A percentile compares a stretch with the other conserved stretches of the same genome.
Conservation (phyloP, 163 green algal species). For the Trebouxia gelatinosa region DNA sequence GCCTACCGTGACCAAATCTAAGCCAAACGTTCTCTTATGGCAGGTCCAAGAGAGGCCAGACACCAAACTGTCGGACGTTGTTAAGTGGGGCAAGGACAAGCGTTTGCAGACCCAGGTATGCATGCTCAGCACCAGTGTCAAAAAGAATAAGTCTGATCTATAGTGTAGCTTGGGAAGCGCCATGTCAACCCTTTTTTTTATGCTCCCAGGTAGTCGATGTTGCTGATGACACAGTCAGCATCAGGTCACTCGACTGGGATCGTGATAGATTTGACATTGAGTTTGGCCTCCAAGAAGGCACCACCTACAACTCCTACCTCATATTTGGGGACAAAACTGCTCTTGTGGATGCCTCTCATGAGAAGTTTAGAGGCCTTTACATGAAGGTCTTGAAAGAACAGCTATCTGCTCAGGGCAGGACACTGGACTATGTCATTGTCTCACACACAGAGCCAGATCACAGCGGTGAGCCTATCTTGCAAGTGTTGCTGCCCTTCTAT, state of each 20-base stretch:
- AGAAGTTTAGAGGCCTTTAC: slow-evolving; percentile 95
- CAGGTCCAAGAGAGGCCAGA: slow-evolving; percentile 19
- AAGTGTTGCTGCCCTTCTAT: slow-evolving; percentile 1
- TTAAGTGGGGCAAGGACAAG: slow-evolving; percentile 48
- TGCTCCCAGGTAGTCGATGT: slow-evolving; percentile 47
- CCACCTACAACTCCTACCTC: slow-evolving; percentile 96
- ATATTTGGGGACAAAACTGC: slow-evolving; percentile 92
- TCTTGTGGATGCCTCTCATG: slow-evolving; percentile 92
- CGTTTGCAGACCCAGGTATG: slow-evolving; percentile 50
- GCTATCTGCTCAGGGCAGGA: slow-evolving; percentile 56
- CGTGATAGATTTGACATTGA: slow-evolving; percentile 97
- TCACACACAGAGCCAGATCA: slow-evolving; percentile 84
- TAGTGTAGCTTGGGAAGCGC: not conserved
- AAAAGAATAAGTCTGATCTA: not conserved
- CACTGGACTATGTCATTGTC: slow-evolving; percentile 74
- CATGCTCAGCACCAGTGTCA: not conserved
- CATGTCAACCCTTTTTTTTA: not conserved
- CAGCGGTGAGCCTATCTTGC: slow-evolving; percentile 40
- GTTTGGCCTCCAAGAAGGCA: slow-evolving; percentile 73
- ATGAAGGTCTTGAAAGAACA: slow-evolving; percentile 66
- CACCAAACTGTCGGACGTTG: slow-evolving; percentile 38
- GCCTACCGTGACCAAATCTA: not conserved
- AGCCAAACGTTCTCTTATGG: not conserved
- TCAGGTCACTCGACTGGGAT: slow-evolving; percentile 94
- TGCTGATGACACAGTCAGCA: slow-evolving; percentile 81